Percentiles rank a stretch among this genome's conserved stretches.
Evolutionary conservation across 805 yeast genomes (phyloP).

Genomic region (Starmerella floricola): DNA sequence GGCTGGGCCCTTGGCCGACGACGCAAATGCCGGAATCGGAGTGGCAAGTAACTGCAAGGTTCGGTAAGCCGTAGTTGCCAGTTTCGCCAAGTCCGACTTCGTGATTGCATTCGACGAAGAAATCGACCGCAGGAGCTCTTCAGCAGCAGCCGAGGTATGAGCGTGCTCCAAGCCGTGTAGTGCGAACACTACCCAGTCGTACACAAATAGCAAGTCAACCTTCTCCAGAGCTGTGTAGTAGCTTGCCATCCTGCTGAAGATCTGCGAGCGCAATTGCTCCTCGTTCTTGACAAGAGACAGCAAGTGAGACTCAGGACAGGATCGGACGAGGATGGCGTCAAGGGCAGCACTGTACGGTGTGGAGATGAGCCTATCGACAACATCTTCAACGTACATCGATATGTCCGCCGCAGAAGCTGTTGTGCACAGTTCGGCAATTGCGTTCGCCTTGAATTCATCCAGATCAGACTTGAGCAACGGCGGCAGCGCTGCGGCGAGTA

Average conservation of each 20-base stretch:
- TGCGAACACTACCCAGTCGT: conserved; percentile 61
- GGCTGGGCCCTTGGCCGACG: conserved; percentile 63
- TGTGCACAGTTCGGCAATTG: conserved; percentile 22
- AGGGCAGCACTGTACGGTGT: conserved; percentile 33
- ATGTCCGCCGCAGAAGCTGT: conserved; percentile 29
- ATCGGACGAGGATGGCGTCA: conserved; percentile 58
- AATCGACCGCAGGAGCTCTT: conserved; percentile 51
- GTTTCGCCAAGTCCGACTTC: conserved; percentile 62
- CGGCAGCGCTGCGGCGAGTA: conserved; percentile 88
- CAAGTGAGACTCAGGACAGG: conserved; percentile 38
- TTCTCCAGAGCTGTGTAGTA: conserved; percentile 43
- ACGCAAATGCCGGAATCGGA: conserved; percentile 53
- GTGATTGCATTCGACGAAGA: conserved; percentile 47
- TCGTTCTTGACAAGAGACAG: conserved; percentile 67
- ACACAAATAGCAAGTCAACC: conserved; percentile 47
- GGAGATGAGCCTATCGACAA: conserved; percentile 59
- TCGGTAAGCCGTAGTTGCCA: conserved; percentile 70
- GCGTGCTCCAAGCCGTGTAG: conserved; percentile 50
- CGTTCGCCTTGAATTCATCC: conserved; percentile 54
- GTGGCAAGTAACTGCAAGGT: conserved; percentile 56
- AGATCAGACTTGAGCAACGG: conserved; percentile 42
- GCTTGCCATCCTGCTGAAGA: conserved; percentile 50
- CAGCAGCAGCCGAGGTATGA: conserved; percentile 45
- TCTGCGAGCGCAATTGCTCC: conserved; percentile 39
- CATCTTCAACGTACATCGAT: conserved; percentile 44